Conservation (phyloP, 1,139 yeast genomes). For the Saccharomycopsis phalli region DNA sequence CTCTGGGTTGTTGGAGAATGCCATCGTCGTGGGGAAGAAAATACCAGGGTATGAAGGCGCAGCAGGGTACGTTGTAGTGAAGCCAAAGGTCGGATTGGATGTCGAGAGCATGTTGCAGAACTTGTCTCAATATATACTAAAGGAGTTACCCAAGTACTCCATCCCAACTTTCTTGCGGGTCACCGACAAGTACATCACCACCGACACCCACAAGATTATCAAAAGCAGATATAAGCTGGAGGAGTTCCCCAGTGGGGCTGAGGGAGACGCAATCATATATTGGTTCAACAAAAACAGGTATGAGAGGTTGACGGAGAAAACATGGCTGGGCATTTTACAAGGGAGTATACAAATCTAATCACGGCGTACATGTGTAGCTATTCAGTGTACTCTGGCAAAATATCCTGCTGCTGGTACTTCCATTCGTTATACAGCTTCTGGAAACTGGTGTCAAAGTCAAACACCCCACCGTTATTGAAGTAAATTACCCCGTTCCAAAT, state of each 20-base stretch:
- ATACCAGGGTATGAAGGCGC: slow-evolving; percentile 91
- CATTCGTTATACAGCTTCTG: slow-evolving; percentile 15
- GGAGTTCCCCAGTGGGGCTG: slow-evolving; percentile 62
- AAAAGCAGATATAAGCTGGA: slow-evolving; percentile 74
- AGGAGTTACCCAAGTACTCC: slow-evolving; percentile 74
- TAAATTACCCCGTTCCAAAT: slow-evolving; percentile 14
- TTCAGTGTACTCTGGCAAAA: slow-evolving; percentile 14
- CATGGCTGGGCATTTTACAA: slow-evolving; percentile 44
- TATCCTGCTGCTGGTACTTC: slow-evolving; percentile 14
- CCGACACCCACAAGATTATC: slow-evolving; percentile 82
- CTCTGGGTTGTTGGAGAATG: slow-evolving; percentile 29
- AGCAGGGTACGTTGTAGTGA: slow-evolving; percentile 83
- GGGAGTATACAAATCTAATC: slow-evolving; percentile 22
- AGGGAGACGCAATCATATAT: slow-evolving; percentile 52
- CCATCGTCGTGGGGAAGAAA: slow-evolving; percentile 80
- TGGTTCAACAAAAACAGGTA: slow-evolving; percentile 57
- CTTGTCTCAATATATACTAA: slow-evolving; percentile 34
- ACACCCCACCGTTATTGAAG: slow-evolving; percentile 20
- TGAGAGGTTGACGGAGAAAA: slow-evolving; percentile 45
- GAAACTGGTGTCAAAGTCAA: slow-evolving; percentile 15
- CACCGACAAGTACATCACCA: slow-evolving; percentile 49
- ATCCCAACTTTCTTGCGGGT: slow-evolving; percentile 77
- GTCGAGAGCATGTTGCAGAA: slow-evolving; percentile 25
- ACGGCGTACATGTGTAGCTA: too few species aligned
- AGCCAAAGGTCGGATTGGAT: slow-evolving; percentile 28